These are phyloP conservation scores for Acrocalymma vagum DNA, from an alignment of 2,329 filamentous ascomycete species.

Conservation along the genomic window DNA sequence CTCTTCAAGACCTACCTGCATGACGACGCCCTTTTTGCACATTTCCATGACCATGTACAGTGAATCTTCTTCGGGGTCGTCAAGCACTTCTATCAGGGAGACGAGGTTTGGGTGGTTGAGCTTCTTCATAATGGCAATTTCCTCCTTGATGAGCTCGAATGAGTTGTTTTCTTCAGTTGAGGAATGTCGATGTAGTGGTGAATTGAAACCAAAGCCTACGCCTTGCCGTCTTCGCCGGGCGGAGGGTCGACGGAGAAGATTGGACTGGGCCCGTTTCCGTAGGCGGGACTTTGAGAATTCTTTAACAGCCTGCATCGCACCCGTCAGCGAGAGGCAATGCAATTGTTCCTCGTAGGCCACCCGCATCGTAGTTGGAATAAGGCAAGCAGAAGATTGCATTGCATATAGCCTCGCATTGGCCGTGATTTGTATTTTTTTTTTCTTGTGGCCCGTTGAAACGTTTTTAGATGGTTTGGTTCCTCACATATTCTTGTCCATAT, in stretches of 20 bases:
- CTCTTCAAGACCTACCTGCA: constrained; percentile 92
- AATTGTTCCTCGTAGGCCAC: constrained; percentile 26
- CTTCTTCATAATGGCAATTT: constrained; percentile 99
- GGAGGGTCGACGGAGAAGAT: constrained; percentile 76
- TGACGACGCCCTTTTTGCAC: constrained; percentile 97
- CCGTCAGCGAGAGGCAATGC: constrained; percentile 37
- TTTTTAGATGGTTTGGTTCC: constrained; percentile 46
- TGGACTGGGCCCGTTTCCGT: constrained; percentile 88
- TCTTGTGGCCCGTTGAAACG: constrained; percentile 3
- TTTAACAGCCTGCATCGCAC: constrained; percentile 78
- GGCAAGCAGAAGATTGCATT: too few relatives aligned
- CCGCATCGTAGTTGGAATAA: too few relatives aligned
- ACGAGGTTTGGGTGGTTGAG: constrained; percentile 95
- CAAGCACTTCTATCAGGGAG: constrained; percentile 89
- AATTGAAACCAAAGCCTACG: constrained; percentile 66
- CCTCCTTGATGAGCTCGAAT: constrained; percentile 88
- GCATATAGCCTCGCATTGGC: too few relatives aligned
- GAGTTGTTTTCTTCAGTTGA: constrained; percentile 71
- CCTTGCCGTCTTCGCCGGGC: constrained; percentile 62
- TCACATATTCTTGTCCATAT: constrained; percentile 91
- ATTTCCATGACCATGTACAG: constrained; percentile 99
- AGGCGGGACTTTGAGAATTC: constrained; percentile 95
- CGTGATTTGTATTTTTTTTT: constrained; percentile 7
- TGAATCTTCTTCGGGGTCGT: constrained; percentile 94
- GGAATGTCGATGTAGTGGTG: constrained; percentile 69